Evolutionary conservation across 495 filamentous ascomycete genomes (phyloP).

Genomic region (Cudoniella acicularis): DNA sequence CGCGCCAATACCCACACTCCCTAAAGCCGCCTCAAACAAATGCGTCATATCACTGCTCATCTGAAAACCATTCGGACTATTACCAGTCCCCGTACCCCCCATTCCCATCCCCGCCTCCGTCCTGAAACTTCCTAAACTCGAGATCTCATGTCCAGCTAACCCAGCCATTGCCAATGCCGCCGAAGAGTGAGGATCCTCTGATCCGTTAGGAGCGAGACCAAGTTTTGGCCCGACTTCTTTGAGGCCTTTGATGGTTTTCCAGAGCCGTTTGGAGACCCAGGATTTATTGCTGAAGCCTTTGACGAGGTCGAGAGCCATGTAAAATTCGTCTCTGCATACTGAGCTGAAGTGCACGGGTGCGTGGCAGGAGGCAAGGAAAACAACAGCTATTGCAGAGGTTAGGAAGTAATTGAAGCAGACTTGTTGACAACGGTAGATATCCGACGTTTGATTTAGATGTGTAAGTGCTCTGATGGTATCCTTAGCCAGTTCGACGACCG

Average conservation of each 20-base stretch:
- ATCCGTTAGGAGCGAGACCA: slow-evolving; percentile 49
- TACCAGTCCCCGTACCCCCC: slow-evolving; percentile 54
- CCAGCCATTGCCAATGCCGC: slow-evolving; percentile 74
- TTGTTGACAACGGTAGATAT: slow-evolving; percentile 76
- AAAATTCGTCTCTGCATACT: slow-evolving; percentile 76
- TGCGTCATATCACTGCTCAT: slow-evolving; percentile 63
- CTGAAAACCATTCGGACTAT: slow-evolving; percentile 58
- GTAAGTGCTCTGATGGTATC: slow-evolving; percentile 75
- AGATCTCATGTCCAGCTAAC: slow-evolving; percentile 64
- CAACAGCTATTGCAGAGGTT: slow-evolving; percentile 71
- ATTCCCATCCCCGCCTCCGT: neutral
- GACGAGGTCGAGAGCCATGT: slow-evolving; percentile 78
- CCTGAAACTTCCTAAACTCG: slow-evolving; percentile 42
- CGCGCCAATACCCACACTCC: slow-evolving; percentile 43
- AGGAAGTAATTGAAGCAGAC: slow-evolving; percentile 87
- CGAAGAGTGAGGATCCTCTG: slow-evolving; percentile 54
- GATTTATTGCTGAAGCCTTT: slow-evolving; percentile 76
- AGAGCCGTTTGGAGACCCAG: slow-evolving; percentile 74
- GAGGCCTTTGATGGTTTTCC: slow-evolving; percentile 75
- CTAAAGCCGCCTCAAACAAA: slow-evolving; percentile 68
- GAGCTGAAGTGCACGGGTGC: slow-evolving; percentile 73
- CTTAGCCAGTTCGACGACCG: slow-evolving; percentile 71
- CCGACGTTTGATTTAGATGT: slow-evolving; percentile 71
- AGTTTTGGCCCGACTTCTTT: slow-evolving; percentile 77
- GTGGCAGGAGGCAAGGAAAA: slow-evolving; percentile 81